These are phyloP conservation scores for Eucalyptus melliodora DNA, from an alignment of 345 rosid species.

Conservation along the genomic window DNA sequence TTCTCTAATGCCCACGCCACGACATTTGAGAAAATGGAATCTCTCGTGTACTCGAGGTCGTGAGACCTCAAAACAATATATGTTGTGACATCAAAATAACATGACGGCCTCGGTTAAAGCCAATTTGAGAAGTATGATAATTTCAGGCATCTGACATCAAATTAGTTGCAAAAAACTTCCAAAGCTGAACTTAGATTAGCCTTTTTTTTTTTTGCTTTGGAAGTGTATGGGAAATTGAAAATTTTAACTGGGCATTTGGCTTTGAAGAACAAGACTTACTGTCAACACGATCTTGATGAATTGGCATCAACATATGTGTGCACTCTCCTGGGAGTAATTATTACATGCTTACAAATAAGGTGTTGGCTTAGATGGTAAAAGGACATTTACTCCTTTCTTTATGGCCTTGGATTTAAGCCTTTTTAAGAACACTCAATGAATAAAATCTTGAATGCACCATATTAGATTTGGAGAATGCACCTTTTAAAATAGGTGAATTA, in stretches of 20 bases:
- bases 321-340: not conserved
- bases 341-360: not conserved
- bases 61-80: not conserved
- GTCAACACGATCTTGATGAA: not conserved
- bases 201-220: not conserved
- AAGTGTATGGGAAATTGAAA: not conserved
- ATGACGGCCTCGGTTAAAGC: not conserved
- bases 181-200: not conserved
- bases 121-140: not conserved
- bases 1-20: not conserved
- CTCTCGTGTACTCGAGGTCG: not conserved
- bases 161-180: not conserved
- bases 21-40: not conserved
- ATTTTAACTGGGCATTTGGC: not conserved
- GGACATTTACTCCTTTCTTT: not conserved
- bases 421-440: rapidly evolving
- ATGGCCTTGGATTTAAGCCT: not conserved
- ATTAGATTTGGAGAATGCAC: rapidly evolving
- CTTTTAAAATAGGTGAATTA: not conserved
- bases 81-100: not conserved
- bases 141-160: rapidly evolving
- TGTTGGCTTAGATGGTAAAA: not conserved
- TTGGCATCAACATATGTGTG: not conserved
- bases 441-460: not conserved
- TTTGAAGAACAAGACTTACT: not conserved